These are phyloP conservation scores for Podospora appendiculata DNA, from an alignment of 495 filamentous ascomycete species.

Conservation along the genomic window DNA sequence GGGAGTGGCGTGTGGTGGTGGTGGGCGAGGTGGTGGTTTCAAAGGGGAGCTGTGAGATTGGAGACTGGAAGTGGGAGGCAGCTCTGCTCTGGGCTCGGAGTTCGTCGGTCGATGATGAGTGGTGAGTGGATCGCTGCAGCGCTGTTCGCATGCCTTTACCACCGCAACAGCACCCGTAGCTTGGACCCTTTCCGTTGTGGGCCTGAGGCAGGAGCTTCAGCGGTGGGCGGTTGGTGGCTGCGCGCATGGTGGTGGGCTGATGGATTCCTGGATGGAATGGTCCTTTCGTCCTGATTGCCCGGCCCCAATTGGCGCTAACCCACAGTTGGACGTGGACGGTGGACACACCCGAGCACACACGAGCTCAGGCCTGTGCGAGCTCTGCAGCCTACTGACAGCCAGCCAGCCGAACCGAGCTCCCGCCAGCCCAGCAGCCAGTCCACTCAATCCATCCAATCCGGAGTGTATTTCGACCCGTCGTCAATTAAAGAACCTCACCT, in stretches of 20 bases:
- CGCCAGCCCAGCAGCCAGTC: background rate
- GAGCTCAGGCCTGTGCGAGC: too few species aligned
- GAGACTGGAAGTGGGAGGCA: slow-evolving; percentile 5
- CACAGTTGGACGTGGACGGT: too few species aligned
- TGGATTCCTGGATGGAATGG: background rate
- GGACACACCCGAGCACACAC: too few species aligned
- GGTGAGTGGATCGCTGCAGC: background rate
- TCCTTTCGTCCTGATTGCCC: too few species aligned
- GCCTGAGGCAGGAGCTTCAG: too few species aligned
- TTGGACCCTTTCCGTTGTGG: too few species aligned
- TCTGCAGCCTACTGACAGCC: too few species aligned
- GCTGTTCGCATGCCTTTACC: background rate
- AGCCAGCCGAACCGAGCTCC: too few species aligned
- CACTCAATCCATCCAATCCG: background rate
- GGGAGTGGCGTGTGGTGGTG: slow-evolving; percentile 1
- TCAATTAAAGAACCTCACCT: slow-evolving; percentile 3
- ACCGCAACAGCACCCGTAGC: too few species aligned
- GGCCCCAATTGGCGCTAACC: too few species aligned
- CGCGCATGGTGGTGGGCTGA: background rate
- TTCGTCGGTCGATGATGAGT: slow-evolving; percentile 3
- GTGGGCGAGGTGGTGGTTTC: slow-evolving; percentile 14
- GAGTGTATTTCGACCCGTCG: background rate
- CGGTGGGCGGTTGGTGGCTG: too few species aligned
- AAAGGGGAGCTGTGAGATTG: slow-evolving; percentile 5
- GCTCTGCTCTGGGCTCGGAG: slow-evolving; percentile 1